Percentiles rank a stretch among this genome's conserved stretches.
phyloP scores from a whole-genome alignment of 495 filamentous ascomycete genomes.

The Xylaria cubensis region DNA sequence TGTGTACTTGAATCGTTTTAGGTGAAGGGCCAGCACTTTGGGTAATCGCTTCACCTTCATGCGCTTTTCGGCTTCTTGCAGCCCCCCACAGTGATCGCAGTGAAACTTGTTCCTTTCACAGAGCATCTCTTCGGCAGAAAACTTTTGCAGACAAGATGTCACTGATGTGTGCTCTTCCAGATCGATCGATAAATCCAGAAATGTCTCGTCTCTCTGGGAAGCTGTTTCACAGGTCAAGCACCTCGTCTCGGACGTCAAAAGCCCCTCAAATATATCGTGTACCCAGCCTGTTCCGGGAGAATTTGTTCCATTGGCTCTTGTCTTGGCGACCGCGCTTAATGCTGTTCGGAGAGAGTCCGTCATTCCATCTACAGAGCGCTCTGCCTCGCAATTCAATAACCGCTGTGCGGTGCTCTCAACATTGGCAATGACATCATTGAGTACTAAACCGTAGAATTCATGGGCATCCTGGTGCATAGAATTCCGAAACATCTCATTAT shows the following conservation, averaged over 20 bases:
- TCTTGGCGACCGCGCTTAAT: constrained; percentile 51
- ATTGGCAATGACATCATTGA: constrained; percentile 96
- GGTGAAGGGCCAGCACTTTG: constrained; percentile 86
- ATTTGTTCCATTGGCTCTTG: constrained; percentile 46
- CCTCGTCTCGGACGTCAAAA: constrained; percentile 93
- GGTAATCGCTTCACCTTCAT: constrained; percentile 99
- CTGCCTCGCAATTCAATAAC: constrained; percentile 55
- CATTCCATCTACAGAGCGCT: constrained; percentile 41
- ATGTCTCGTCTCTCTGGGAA: constrained; percentile 93
- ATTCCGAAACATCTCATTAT: constrained; percentile 97
- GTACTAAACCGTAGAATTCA: constrained; percentile 90
- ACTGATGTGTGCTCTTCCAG: constrained; percentile 95
- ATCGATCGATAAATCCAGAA: constrained; percentile 94
- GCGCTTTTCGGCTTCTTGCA: constrained; percentile 97
- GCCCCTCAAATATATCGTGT: constrained; percentile 95
- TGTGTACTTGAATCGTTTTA: constrained; percentile 98
- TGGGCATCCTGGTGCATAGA: constrained; percentile 99
- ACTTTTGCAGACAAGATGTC: constrained; percentile 91
- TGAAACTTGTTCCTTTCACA: constrained; percentile 99
- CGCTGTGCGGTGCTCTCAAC: constrained; percentile 82
- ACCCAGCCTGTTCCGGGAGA: constrained; percentile 81
- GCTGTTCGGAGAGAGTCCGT: constrained; percentile 51
- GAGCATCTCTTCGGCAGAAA: constrained; percentile 98
- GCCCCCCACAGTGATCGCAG: constrained; percentile 93
- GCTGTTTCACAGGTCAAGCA: constrained; percentile 96